These are phyloP conservation scores for Colletotrichum falcatum DNA, from an alignment of 2,329 filamentous ascomycete species.

Conservation along the genomic window DNA sequence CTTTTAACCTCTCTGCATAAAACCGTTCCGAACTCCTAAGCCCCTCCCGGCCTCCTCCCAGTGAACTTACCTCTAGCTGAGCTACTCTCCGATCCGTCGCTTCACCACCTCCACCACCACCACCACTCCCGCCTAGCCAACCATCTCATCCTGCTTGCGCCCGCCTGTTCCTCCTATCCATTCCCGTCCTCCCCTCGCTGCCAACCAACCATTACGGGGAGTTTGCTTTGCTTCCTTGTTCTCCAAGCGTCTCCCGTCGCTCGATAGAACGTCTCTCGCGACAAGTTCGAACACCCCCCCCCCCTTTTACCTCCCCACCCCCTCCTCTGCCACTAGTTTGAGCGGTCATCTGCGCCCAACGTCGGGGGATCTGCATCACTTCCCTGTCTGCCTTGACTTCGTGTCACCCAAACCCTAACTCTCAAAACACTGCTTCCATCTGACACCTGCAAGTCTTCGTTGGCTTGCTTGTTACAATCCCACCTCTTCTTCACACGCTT, in stretches of 20 bases:
- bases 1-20: no score
- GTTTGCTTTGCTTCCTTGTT: constrained; percentile 10
- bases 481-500: background rate
- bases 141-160: constrained; percentile 23
- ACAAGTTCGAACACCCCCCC: constrained; percentile 8
- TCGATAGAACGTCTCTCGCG: constrained; percentile 5
- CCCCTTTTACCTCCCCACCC: background rate
- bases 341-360: constrained; percentile 35
- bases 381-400: constrained; percentile 15
- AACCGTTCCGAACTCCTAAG: background rate
- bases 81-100: constrained; percentile 31
- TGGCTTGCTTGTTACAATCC: background rate
- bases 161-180: constrained; percentile 36
- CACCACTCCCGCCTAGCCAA: constrained; percentile 12
- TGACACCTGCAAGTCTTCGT: constrained; percentile 13
- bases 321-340: constrained; percentile 4
- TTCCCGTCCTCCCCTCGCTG: constrained; percentile 21
- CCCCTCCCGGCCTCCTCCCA: background rate
- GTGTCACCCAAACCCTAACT: constrained; percentile 7
- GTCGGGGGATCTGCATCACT: constrained; percentile 27
- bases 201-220: constrained; percentile 5
- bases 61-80: background rate
- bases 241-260: background rate
- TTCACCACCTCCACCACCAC: constrained; percentile 24
- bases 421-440: constrained; percentile 12